These are phyloP conservation scores for Trichopus zeylanicus DNA, from an alignment of 116 monocot genomes.

Conservation along the genomic window DNA sequence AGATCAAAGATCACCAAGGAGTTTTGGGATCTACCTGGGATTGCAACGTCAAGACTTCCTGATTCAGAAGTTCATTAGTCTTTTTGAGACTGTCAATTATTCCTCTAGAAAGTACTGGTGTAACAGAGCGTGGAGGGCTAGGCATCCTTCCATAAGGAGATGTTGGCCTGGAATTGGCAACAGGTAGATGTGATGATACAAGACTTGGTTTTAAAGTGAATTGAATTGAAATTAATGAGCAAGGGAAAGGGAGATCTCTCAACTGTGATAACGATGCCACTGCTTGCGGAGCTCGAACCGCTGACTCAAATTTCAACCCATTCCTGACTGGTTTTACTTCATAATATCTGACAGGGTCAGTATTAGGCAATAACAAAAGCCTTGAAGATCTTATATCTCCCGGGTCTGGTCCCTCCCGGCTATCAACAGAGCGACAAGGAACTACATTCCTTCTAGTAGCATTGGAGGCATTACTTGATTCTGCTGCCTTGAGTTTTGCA, in stretches of 20 bases:
- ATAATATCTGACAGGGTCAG: conserved; percentile 27
- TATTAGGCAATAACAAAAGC: conserved; percentile 19
- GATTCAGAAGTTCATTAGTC: conserved; percentile 38
- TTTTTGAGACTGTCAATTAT: conserved; percentile 34
- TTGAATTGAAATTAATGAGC: conserved; percentile 21
- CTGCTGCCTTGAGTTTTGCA: conserved; percentile 46
- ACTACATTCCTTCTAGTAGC: conserved; percentile 16
- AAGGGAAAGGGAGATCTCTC: conserved; percentile 37
- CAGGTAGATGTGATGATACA: conserved; percentile 17
- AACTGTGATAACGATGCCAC: conserved; percentile 26
- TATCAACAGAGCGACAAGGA: conserved; percentile 37
- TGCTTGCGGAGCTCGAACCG: conserved; percentile 13
- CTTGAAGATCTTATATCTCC: conserved; percentile 40
- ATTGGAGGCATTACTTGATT: conserved; percentile 13
- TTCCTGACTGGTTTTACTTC: conserved; percentile 31
- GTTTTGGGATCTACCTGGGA: conserved; percentile 16
- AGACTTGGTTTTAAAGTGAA: conserved; percentile 35
- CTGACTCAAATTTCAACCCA: conserved; percentile 23
- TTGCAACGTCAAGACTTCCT: conserved; percentile 33
- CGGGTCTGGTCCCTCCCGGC: conserved; percentile 22
- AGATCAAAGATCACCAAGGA: neutral
- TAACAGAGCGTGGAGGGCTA: conserved; percentile 18
- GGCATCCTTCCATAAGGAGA: conserved; percentile 39
- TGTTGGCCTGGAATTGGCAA: conserved; percentile 25
- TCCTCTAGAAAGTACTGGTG: conserved; percentile 20